Evolutionary conservation across 1,139 yeast genomes (phyloP).

Genomic region (Debaryomycetaceae sp.): DNA sequence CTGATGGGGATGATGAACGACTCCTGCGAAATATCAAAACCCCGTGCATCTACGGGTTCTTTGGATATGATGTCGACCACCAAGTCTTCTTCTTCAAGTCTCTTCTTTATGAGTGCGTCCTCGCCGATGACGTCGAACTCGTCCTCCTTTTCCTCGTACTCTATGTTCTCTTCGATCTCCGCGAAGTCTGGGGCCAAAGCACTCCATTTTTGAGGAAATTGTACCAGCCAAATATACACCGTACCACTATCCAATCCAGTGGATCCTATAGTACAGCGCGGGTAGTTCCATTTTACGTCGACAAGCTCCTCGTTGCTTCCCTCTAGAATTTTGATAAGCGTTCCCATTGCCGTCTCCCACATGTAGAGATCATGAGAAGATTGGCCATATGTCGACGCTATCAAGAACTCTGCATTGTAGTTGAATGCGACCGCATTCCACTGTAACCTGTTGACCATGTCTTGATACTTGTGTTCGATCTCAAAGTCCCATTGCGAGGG

Average conservation of each 20-base stretch:
- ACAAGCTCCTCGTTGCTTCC: constrained; percentile 88
- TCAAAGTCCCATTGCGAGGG: constrained; percentile 54
- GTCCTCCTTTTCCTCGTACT: constrained; percentile 84
- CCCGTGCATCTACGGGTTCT: constrained; percentile 67
- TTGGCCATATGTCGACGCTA: constrained; percentile 86
- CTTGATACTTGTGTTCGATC: constrained; percentile 81
- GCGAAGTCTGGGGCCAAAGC: constrained; percentile 96
- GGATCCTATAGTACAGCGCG: constrained; percentile 75
- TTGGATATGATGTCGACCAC: constrained; percentile 62
- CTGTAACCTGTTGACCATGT: constrained; percentile 81
- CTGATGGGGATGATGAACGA: constrained; percentile 46
- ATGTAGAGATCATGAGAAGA: constrained; percentile 84
- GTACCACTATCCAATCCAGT: constrained; percentile 86
- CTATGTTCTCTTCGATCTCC: constrained; percentile 88
- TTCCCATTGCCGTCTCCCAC: constrained; percentile 91
- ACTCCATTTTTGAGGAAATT: constrained; percentile 91
- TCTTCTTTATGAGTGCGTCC: constrained; percentile 54
- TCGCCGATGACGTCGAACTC: constrained; percentile 85
- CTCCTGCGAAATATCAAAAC: constrained; percentile 43
- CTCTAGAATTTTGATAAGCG: constrained; percentile 81
- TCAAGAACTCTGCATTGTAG: constrained; percentile 76
- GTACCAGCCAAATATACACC: constrained; percentile 78
- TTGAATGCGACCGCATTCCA: constrained; percentile 84
- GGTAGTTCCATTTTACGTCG: constrained; percentile 82
- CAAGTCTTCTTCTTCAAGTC: constrained; percentile 66